Base-by-base conservation (phyloP, 2,329 filamentous ascomycete species). In the Fusarium marasasianum region DNA sequence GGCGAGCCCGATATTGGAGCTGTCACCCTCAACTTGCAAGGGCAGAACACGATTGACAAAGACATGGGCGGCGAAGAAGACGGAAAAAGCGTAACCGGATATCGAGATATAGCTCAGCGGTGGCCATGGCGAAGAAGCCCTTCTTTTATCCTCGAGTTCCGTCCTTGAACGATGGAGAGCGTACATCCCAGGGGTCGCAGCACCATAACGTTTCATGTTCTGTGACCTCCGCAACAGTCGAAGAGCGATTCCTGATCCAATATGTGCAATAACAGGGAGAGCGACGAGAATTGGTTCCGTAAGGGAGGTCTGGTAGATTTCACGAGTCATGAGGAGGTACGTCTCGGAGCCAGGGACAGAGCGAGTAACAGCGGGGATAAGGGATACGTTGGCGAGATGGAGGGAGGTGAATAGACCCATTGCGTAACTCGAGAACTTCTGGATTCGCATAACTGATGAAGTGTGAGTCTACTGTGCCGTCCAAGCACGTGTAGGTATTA, bases 391-490 rank as follows among this genome's bases (percentile, higher is more conserved):
- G 78, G 91, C 87, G 71, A 96, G 86, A 84, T 97, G 95, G 65
- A 96, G 87, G 37, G 90, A 87, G 40, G 92, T 88, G 84, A 96
- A 97, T 74, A 94, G 84, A 71, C 90, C 90, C 79, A 94, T 95
- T 74, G 93, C 91, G 84, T 98, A 97, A 75, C 93, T 94, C 2
- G 94, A 96, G 86, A 97, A 98, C 81, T 91, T 92, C 82, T 98
- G 96, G 41, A 96, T 87, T 54, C 93, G 90, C 53, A 79, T 79
- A 24, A 81, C 78, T 79, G 44, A 20, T n/a, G 22, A 24, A 48
- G 22, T 45, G 26, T 72, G 38, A 72, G 69, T 47, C 58, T 45
- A 10, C 17, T 56, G 12, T 29, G 31, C 38, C 40, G 18, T 22
- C 12, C 13, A 47, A 29, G 5, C 14, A 66, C 17, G 31, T 20